Base-by-base conservation (phyloP, 2,329 filamentous ascomycete genomes). In the Ramularia collo-cygni region DNA sequence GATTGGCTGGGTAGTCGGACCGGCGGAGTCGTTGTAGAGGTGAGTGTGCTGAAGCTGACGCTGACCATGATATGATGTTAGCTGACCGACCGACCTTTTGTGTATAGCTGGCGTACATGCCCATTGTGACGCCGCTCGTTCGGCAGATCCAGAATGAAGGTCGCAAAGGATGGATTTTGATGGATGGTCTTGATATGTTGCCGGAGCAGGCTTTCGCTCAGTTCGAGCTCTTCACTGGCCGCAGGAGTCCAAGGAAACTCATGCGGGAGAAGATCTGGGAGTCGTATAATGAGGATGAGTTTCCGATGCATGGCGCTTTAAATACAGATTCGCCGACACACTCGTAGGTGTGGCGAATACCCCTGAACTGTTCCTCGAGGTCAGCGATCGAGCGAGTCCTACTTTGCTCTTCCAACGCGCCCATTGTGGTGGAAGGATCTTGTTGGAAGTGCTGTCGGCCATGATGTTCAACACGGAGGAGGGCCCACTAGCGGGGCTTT, bases 171-270 rank as follows among this genome's bases (percentile, higher is more conserved):
- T 89, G 83, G 83, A 79, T 87, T 0, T 71, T 83, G 13, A 76
- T 88, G 61, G 82, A 88, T 53, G 84, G 84, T 0, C 65, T 89
- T 9, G 83, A 89, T 52, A 71, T 88, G 33, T 62, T 90, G 10
- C 82, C 82, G 0, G 85, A 89, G 58, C 84, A 89, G 57, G 85
- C 81, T 0, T 85, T 85, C 61, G 83, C 84, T 1, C 84, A 89
- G 53, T 90, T 89, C 55, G 85, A 90, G 61, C 63, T 89, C 2
- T 86, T 89, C 58, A 88, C 84, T 0, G 84, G 83, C 0, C 70
- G 82, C 33, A 75, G 81, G 59, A 82, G 83, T 12, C 83, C 83
- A 2, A 73, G 83, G 17, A 67, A 76, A 31, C 61, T 83, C 27
- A 89, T 90, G 84, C 74, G 81, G 45, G 68, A 76, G 29, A 79